Percentiles rank a stretch among this genome's conserved stretches.
These are phyloP conservation scores for Peltaster fructicola DNA, from an alignment of 2,329 filamentous ascomycete genomes.

Conservation along the genomic window DNA sequence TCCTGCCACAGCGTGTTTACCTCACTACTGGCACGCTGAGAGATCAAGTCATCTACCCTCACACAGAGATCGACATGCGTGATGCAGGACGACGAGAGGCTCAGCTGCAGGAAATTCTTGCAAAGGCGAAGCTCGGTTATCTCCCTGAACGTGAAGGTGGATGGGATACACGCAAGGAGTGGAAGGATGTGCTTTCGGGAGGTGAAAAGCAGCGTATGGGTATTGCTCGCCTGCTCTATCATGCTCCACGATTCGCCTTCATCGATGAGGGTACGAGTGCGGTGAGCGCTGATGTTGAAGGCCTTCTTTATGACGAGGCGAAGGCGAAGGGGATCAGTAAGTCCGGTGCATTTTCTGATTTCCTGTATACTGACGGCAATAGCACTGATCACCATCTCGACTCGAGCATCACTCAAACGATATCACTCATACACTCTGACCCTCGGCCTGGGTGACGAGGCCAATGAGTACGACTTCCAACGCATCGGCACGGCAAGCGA, in stretches of 20 bases:
- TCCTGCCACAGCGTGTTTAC: constrained; percentile 85
- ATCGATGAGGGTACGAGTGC: constrained; percentile 92
- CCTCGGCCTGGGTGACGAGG: constrained; percentile 61
- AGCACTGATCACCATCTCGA: constrained; percentile 91
- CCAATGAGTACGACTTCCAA: constrained; percentile 83
- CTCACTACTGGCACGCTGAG: constrained; percentile 80
- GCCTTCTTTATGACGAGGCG: constrained; percentile 76
- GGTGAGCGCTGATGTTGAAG: constrained; percentile 87
- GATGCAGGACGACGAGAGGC: constrained; percentile 59
- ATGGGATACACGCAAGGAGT: constrained; percentile 92
- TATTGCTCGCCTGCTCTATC: constrained; percentile 78
- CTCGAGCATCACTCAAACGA: constrained; percentile 80
- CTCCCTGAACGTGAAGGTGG: constrained; percentile 82
- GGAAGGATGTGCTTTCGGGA: constrained; percentile 94
- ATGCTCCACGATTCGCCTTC: constrained; percentile 86
- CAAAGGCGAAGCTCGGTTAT: constrained; percentile 74
- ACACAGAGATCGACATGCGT: constrained; percentile 87
- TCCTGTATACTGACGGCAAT: constrained; percentile 2
- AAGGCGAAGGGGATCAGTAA: constrained; percentile 87
- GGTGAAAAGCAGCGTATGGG: constrained; percentile 95
- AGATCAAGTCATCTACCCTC: constrained; percentile 95
- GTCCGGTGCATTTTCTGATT: constrained; percentile 20
- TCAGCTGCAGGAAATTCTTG: constrained; percentile 60
- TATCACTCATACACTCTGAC: constrained; percentile 88
- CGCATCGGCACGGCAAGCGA: constrained; percentile 85